Conservation (phyloP, 2,329 filamentous ascomycete species). For the Sporothrix curviconia region DNA sequence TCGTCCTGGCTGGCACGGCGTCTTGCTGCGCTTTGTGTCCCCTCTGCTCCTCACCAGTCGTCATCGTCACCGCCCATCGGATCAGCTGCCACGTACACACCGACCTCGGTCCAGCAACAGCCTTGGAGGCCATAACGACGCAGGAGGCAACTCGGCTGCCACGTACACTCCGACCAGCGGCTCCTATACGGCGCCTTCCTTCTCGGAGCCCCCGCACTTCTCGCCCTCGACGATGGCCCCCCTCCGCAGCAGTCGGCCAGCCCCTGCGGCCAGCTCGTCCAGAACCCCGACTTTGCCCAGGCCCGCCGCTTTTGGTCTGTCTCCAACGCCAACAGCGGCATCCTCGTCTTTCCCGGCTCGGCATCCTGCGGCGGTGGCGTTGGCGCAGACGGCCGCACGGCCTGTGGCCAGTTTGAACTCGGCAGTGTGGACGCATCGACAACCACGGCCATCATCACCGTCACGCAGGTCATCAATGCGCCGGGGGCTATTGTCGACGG, state of each 20-base stretch:
- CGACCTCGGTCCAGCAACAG: neutral
- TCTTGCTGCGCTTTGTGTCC: neutral
- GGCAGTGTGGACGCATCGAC: too few species aligned
- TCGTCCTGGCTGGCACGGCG: neutral
- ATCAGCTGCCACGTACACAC: neutral
- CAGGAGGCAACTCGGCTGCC: neutral
- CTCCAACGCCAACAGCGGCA: neutral
- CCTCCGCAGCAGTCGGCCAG: neutral
- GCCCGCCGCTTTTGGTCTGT: neutral
- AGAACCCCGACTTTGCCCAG: neutral
- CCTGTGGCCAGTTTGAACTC: neutral
- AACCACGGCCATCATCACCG: neutral
- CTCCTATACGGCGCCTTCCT: neutral
- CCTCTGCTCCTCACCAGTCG: neutral
- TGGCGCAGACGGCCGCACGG: neutral
- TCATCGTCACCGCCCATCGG: neutral
- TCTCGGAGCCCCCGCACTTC: neutral
- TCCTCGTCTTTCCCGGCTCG: neutral
- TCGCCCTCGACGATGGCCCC: neutral
- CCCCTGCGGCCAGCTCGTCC: neutral
- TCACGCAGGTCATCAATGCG: neutral
- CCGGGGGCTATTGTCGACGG: neutral
- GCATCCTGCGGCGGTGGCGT: neutral
- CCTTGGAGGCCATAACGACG: neutral
- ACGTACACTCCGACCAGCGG: neutral